phyloP scores from a whole-genome alignment of 1,139 yeast species.

The Pichia sp. region DNA sequence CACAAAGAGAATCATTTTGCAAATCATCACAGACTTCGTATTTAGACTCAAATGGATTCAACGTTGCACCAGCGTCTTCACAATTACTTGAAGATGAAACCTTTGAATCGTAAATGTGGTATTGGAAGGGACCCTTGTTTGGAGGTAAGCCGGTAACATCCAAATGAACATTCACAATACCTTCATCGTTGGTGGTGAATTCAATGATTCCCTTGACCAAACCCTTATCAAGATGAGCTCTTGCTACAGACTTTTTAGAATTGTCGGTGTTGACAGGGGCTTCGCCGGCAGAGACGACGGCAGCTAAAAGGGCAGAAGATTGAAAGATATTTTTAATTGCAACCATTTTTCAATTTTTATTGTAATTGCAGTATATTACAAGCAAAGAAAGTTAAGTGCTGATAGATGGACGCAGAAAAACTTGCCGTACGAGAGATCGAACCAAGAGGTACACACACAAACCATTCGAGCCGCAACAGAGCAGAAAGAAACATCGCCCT shows the following conservation, averaged over 20 bases:
- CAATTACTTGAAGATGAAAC: constrained; percentile 42
- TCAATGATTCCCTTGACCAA: constrained; percentile 28
- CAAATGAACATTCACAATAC: constrained; percentile 45
- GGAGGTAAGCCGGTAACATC: constrained; percentile 52
- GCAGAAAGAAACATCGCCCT: too few relatives aligned
- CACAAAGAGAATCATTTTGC: constrained; percentile 45
- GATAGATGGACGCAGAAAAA: too few relatives aligned
- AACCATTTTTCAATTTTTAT: constrained; percentile 11
- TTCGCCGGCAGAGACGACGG: constrained; percentile 16
- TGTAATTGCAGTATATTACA: not conserved
- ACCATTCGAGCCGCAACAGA: too few relatives aligned
- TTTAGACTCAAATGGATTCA: constrained; percentile 44
- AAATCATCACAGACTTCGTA: constrained; percentile 27
- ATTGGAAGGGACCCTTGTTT: constrained; percentile 48
- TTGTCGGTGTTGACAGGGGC: constrained; percentile 27
- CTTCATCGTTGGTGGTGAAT: constrained; percentile 27
- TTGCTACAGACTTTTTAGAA: constrained; percentile 23
- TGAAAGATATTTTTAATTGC: constrained; percentile 4
- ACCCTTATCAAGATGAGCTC: constrained; percentile 29
- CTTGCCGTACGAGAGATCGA: too few relatives aligned
- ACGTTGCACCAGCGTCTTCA: constrained; percentile 41
- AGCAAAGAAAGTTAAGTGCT: too few relatives aligned
- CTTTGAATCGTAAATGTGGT: constrained; percentile 46
- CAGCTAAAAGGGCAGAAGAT: constrained; percentile 2
- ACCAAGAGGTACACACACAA: too few relatives aligned